Evolutionary conservation across 306 rosid species (phyloP), one percentile per base, ranked within the genome.

Genomic region (Mimosa bimucronata): DNA sequence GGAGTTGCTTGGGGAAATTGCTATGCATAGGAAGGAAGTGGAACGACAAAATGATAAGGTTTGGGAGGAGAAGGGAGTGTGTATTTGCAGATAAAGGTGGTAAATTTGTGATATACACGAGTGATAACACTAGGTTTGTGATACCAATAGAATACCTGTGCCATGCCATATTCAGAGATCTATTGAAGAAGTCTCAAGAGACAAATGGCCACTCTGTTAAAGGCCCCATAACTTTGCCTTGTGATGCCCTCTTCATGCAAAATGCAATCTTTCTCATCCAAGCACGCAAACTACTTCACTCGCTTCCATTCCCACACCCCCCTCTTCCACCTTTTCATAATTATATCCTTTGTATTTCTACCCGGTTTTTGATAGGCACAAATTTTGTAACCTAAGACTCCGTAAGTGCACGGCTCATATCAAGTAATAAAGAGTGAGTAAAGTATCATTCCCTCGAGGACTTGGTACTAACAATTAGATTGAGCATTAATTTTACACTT

Each of bases 231-330:
- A 72, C 48, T 23, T 75, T 86, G 66, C 84, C 86, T n/a, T 86
- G 88, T 86, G 86, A 86, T 77, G 81, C 82, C 41, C 68, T 70
- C 18, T 79, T 79, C 46, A 66, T 86, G 77, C 64, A 82, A 28
- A 72, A 79, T 40, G 44, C 37, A 2, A 66, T 86, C 28, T 72
- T 74, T 28, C 78, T 86, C 60, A 72, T 86, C 77, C 84, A 64
- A 71, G 34, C 75, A 44, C 83, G 66, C 77, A 42, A 40, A 67
- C 38, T 34, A 79, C 83, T 68, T 68, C 6, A 15, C 55, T 48
- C 55, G 12, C 53, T 15, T 14, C 53, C 14, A 45, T 2, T 1
- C 50, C 14, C 19, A 13, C 53, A 0, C 53, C 5, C 53, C 2
- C 7, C 70, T 26, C 48, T 62, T 74, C 50, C 48, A 42, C 2